These are phyloP conservation scores for Lanmaoa pseudosensibilis DNA, from an alignment of 768 basidiomycete genomes.

Conservation along the genomic window DNA sequence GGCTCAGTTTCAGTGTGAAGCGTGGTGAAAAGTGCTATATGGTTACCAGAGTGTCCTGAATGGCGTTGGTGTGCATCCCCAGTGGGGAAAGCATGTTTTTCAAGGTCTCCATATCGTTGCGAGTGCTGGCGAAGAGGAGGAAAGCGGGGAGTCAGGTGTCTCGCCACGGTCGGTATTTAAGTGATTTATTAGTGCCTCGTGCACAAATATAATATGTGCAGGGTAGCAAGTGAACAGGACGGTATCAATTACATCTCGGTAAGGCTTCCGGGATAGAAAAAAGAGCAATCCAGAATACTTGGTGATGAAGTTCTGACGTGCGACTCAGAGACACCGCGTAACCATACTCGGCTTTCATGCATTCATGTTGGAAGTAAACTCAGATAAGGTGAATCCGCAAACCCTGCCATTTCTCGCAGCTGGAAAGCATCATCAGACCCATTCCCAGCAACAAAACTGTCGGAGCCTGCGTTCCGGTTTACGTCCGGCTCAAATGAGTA, in stretches of 20 bases:
- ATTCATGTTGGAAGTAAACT: slow-evolving; percentile 13
- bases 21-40: neutral
- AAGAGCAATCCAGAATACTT: slow-evolving; percentile 17
- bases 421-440: neutral
- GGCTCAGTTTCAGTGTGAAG: neutral
- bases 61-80: slow-evolving; percentile 62
- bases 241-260: slow-evolving; percentile 35
- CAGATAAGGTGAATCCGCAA: slow-evolving; percentile 19
- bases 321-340: slow-evolving; percentile 16
- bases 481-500: slow-evolving; percentile 16
- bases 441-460: neutral
- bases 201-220: slow-evolving; percentile 28
- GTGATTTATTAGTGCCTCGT: slow-evolving; percentile 35
- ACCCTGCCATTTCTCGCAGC: neutral
- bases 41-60: slow-evolving; percentile 78
- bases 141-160: slow-evolving; percentile 29
- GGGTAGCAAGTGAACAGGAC: slow-evolving; percentile 28
- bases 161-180: slow-evolving; percentile 41
- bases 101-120: slow-evolving; percentile 59
- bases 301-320: slow-evolving; percentile 17
- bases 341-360: slow-evolving; percentile 22
- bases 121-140: slow-evolving; percentile 36
- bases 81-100: slow-evolving; percentile 72
- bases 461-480: slow-evolving; percentile 6
- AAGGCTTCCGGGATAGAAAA: slow-evolving; percentile 27